phyloP scores from a whole-genome alignment of 768 basidiomycete genomes.

The Phanerochaete sordida region DNA sequence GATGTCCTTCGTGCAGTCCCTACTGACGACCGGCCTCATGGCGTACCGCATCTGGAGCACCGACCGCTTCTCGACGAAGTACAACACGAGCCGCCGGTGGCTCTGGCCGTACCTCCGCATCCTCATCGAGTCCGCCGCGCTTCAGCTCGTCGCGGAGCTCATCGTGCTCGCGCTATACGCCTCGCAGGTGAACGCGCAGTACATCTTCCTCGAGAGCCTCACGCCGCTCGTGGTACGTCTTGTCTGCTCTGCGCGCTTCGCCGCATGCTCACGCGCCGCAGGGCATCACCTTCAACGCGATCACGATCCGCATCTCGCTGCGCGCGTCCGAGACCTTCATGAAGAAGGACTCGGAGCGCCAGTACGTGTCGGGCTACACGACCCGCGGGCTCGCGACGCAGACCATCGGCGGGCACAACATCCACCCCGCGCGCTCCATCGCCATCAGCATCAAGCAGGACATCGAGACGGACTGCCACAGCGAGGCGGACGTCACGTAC shows the following conservation, averaged over 20 bases:
- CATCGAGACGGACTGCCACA: conserved; percentile 4
- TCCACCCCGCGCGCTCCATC: conserved; percentile 7
- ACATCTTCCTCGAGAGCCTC: conserved; percentile 15
- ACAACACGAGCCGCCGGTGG: conserved; percentile 4
- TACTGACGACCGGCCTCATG: conserved; percentile 22
- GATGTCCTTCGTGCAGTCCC: conserved; percentile 21
- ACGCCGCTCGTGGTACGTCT: conserved; percentile 11
- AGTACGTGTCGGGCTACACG: conserved; percentile 10
- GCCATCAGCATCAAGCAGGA: conserved; percentile 10
- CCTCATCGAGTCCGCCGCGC: conserved; percentile 20
- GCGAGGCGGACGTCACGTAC: conserved; percentile 10
- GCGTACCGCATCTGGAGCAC: conserved; percentile 21
- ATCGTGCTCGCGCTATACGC: conserved; percentile 17
- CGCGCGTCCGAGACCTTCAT: conserved; percentile 6
- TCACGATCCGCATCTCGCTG: conserved; percentile 21
- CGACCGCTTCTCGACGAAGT: conserved; percentile 6
- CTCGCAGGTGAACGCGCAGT: conserved; percentile 19
- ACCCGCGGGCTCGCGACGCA: not conserved
- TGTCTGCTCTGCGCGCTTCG: too few relatives aligned
- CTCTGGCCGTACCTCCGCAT: conserved; percentile 18
- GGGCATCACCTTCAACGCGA: conserved; percentile 24
- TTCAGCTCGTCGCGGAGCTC: conserved; percentile 13
- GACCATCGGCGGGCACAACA: not conserved
- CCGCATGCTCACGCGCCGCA: not conserved
- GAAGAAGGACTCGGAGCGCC: not conserved